phyloP scores from a whole-genome alignment of 805 yeast species.

The Candida hungchunana region DNA sequence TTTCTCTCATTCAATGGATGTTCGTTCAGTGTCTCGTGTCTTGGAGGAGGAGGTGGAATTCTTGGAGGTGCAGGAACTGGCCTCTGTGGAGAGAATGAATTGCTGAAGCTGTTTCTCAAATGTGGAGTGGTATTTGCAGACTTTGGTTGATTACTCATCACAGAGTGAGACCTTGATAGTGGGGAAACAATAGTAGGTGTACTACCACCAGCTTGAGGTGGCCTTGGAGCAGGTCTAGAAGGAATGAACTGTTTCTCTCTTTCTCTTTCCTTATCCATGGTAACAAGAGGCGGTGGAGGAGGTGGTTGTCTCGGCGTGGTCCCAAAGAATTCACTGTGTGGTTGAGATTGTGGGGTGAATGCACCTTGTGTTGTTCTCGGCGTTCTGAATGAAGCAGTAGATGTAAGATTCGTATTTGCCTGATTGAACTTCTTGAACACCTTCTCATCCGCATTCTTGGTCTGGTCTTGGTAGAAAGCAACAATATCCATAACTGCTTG shows the following conservation, averaged over 20 bases:
- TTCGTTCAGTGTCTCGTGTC: conserved; percentile 14
- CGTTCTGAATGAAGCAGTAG: conserved; percentile 32
- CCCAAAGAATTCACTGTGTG: conserved; percentile 18
- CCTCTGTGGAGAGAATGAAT: conserved; percentile 22
- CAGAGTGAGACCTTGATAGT: conserved; percentile 21
- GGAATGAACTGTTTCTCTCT: conserved; percentile 50
- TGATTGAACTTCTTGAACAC: conserved; percentile 36
- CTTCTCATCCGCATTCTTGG: conserved; percentile 39
- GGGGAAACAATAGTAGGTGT: conserved; percentile 27
- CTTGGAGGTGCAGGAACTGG: conserved; percentile 27
- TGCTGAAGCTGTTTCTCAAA: conserved; percentile 6
- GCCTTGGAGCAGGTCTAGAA: conserved; percentile 65
- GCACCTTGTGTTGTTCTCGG: conserved; percentile 24
- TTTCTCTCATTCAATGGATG: conserved; percentile 18
- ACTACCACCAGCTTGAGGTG: conserved; percentile 33
- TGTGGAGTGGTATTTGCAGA: conserved; percentile 22
- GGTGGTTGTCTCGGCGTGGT: conserved; percentile 28
- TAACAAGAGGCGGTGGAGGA: conserved; percentile 15
- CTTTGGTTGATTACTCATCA: conserved; percentile 11
- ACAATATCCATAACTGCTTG: conserved; percentile 92
- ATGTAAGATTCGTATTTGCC: conserved; percentile 24
- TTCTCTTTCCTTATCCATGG: conserved; percentile 13
- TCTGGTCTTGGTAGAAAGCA: conserved; percentile 70
- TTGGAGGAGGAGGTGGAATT: conserved; percentile 26
- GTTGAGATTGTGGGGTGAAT: conserved; percentile 23